These are phyloP conservation scores for Croton laevigatus DNA, from an alignment of 441 rosid species.

Conservation along the genomic window DNA sequence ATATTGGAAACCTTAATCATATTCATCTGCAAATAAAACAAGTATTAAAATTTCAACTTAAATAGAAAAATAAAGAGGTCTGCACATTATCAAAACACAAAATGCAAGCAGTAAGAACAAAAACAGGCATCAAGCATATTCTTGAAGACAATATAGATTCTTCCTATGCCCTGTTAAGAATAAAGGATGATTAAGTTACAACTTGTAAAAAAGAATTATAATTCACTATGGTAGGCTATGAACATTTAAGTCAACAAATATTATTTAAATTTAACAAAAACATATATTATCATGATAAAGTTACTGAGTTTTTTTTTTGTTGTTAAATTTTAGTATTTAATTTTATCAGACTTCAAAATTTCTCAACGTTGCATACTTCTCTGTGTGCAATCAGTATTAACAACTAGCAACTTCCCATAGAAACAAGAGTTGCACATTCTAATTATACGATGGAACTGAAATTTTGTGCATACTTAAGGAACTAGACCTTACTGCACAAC, in stretches of 20 bases:
- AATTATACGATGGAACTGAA: not conserved
- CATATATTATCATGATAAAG: not conserved
- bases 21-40: constrained; percentile 62
- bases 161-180: not conserved
- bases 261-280: not conserved
- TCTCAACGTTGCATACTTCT: not conserved
- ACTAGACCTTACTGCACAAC: not conserved
- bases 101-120: not conserved
- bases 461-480: not conserved
- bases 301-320: not conserved
- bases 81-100: not conserved
- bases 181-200: not conserved
- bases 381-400: not conserved
- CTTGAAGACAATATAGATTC: not conserved
- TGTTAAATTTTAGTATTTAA: not conserved
- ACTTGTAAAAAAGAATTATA: not conserved
- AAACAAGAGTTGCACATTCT: not conserved
- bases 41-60: constrained; percentile 13
- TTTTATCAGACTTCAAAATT: not conserved
- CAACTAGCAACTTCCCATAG: not conserved
- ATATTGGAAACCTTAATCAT: constrained; percentile 92
- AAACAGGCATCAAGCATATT: not conserved
- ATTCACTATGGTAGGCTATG: no score
- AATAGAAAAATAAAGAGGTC: constrained; percentile 6
- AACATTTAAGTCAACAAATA: no score